Evolutionary conservation across 192 early-diverging fungal species (phyloP), one percentile per base, ranked within the genome.

Genomic region (Backusella macrospora): DNA sequence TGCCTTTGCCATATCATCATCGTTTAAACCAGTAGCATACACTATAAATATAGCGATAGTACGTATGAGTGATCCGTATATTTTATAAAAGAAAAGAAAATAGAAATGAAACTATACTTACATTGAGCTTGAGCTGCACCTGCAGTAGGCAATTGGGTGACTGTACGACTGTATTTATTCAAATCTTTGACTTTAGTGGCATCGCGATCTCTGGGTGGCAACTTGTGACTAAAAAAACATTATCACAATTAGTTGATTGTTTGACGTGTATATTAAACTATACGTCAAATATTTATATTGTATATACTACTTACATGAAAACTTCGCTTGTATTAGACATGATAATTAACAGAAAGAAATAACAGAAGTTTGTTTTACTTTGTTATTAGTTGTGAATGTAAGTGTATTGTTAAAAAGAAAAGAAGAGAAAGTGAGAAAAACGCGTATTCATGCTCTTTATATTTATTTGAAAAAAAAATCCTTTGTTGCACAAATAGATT

Each of bases 101-200:
- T 18, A 2, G 29, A 34, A 34, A 34, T 34, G 29, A 34, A 34
- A 34, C 0, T 34, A 34, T 48, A 88, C 87, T 55, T 78, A 91
- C 89, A 83, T 91, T 95, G 94, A 10, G 95, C 95, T 79, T 96
- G 94, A 70, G 89, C 90, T 34, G 93, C 92, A 42, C 94, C 94
- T 76, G 92, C 92, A 40, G 91, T 78, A 72, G 92, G 92, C 40
- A 86, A 86, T 82, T 95, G 89, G n/a, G 95, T 96, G 77, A 96
- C 92, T 26, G 83, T 86, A 45, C 88, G 76, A 62, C 88, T 90
- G 84, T 89, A 92, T 62, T 87, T 87, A 87, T 96, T 96, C 15
- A 91, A 73, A 29, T 46, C 71, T 46, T 68, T 43, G 10, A 66
- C 18, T 29, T 78, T 71, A 18, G 73, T 77, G 40, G 38, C 37